Conservation (phyloP, 306 rosid species). For the Vigna unguiculata region DNA sequence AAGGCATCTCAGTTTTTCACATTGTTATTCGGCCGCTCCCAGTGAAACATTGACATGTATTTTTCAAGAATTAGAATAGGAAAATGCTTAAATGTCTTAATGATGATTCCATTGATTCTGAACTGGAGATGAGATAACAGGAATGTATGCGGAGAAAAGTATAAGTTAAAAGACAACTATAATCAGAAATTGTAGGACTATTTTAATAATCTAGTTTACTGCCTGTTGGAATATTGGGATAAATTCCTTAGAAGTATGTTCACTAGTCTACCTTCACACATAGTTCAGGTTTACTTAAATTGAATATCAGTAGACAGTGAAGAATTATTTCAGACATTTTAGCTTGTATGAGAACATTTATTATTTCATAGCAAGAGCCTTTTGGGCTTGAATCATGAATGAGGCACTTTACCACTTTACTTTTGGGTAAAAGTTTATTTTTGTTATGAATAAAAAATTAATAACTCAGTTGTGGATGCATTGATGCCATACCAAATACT, state of each 20-base stretch:
- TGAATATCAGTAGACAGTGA: neutral
- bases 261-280: neutral
- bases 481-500: neutral
- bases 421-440: neutral
- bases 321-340: neutral
- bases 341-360: conserved; percentile 28
- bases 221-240: conserved; percentile 4
- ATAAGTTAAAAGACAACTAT: conserved; percentile 10
- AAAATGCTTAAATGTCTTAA: conserved; percentile 22
- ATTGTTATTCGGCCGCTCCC: conserved; percentile 34
- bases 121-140: conserved; percentile 1
- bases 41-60: conserved; percentile 28
- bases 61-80: conserved; percentile 15
- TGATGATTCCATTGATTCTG: conserved; percentile 1
- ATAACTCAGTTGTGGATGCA: neutral
- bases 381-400: neutral
- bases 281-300: neutral
- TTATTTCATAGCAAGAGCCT: neutral
- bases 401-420: neutral
- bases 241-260: neutral
- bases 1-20: conserved; percentile 15
- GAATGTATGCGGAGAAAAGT: conserved; percentile 11
- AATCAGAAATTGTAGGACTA: neutral
- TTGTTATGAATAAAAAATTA: conserved; percentile 1
- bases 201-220: conserved; percentile 7